Conservation (phyloP, 352 stramenopile genomes). For the Peronosclerospora sorghi region DNA sequence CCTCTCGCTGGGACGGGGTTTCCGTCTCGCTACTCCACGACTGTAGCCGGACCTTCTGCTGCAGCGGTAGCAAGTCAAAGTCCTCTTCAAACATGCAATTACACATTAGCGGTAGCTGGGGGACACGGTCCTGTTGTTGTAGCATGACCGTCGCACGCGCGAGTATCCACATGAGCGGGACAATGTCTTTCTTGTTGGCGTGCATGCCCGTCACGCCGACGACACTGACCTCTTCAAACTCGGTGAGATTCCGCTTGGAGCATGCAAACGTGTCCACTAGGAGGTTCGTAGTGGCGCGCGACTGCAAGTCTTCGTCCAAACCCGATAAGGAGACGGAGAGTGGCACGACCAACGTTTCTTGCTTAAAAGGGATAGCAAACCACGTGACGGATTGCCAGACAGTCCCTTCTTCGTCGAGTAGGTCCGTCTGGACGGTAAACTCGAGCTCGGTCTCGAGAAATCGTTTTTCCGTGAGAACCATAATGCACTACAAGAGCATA, state of each 20-base stretch:
- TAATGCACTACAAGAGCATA: constrained; percentile 35
- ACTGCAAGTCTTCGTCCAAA: constrained; percentile 26
- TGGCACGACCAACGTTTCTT: constrained; percentile 42
- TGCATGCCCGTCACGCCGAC: constrained; percentile 24
- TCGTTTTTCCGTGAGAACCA: constrained; percentile 67
- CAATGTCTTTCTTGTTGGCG: constrained; percentile 11
- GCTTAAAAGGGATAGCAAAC: constrained; percentile 52
- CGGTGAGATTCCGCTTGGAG: constrained; percentile 32
- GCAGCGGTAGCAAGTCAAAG: constrained; percentile 13
- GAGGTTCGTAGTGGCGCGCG: constrained; percentile 8
- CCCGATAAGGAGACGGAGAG: constrained; percentile 28
- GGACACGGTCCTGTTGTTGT: constrained; percentile 38
- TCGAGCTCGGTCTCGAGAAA: constrained; percentile 61
- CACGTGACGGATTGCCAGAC: constrained; percentile 67
- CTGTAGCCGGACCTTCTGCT: constrained; percentile 19
- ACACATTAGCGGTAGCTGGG: constrained; percentile 43
- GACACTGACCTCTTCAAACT: constrained; percentile 49
- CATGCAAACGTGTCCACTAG: constrained; percentile 25
- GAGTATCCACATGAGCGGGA: constrained; percentile 51
- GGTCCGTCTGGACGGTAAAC: constrained; percentile 63
- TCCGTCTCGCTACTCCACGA: constrained; percentile 21
- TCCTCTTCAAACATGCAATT: constrained; percentile 39
- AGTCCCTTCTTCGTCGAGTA: constrained; percentile 58
- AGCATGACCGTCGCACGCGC: constrained; percentile 29
- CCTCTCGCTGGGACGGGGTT: background rate